Evolutionary conservation across 78 protist species (phyloP), one percentile per base, ranked within the genome.

Genomic region (Dictyostelium brefeldianum): DNA sequence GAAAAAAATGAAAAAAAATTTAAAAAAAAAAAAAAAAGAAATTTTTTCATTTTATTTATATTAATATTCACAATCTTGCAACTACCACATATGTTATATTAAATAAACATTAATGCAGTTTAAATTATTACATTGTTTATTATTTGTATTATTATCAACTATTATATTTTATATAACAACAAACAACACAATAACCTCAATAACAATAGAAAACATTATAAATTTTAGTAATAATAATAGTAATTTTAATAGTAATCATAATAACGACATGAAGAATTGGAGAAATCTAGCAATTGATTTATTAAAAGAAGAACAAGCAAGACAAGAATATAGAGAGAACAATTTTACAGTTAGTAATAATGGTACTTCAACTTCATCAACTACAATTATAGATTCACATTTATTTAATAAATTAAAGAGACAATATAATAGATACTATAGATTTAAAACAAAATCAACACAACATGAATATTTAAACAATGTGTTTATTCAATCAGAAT

Each of bases 281-380:
- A 74, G 79, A 36, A 87, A 87, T 36, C 15, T 77, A 22, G 93
- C 93, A 10, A 47, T 77, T 8, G 93, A 87, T 17, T 48, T 87
- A 56, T 77, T 87, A 70, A 87, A 87, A 50, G 93, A 87, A 29
- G 80, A 87, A 8, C 29, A 14, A 8, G 46, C n/a, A 15, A 29
- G 78, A 64, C 25, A 46, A 6, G 36, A 36, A 6, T 29, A 73
- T 47, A 73, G 79, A 11, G 27, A 46, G 10, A 31, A 43, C 11
- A 62, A 62, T 62, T 62, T 62, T 73, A 46, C 27, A 73, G 25
- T 29, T 20, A 31, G 56, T 15, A 46, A 48, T 67, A 29, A 67
- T 31, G 75, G 29, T 14, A 25, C 73, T 9, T 6, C 22, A 14
- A 15, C 9, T 27, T 5, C 5, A 31, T 43, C 25, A 67, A 47